Base-by-base conservation (phyloP, 2,329 filamentous ascomycete genomes). In the Onygena corvina region DNA sequence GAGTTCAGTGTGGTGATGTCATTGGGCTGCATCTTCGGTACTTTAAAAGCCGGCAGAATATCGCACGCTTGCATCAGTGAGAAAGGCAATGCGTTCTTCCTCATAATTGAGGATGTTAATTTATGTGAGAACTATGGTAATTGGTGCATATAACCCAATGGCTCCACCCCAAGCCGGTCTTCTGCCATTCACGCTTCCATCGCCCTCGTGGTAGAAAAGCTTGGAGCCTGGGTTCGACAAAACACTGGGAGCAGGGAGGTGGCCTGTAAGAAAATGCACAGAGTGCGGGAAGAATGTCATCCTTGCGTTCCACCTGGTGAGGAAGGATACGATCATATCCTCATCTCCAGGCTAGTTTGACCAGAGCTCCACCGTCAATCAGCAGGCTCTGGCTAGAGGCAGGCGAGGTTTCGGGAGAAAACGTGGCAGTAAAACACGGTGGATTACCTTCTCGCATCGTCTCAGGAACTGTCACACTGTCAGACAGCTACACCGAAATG, bases 391-490 rank as follows among this genome's bases (percentile, higher is more conserved):
- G 38, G 11, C n/a, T 3, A 7, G 3, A 16, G 3, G n/a, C 38
- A 42, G 27, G 23, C 12, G 21, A 42, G 38, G 38, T n/a, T 42
- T 20, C 38, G 16, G 14, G 5, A 42, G 12, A 42, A 42, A 42
- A 42, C 38, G 38, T 42, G 38, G 38, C 38, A 42, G 38, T 11
- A 42, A 20, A 42, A 27, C 21, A 29, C 38, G 38, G 20, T 42
- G 21, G 5, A 27, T 18, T 40, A 40, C n/a, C 27, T 42, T 42
- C 21, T 42, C 21, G 38, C 38, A 11, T 27, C 38, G n/a, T 14
- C 18, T 23, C 38, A n/a, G n/a, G n/a, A n/a, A n/a, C n/a, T n/a
- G n/a, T n/a, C n/a, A n/a, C n/a, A n/a, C n/a, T n/a, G n/a, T n/a
- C n/a, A n/a, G n/a, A n/a, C n/a, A n/a, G n/a, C n/a, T n/a, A n/a